Conservation (phyloP, 495 filamentous ascomycete species). For the Opeltia flavorubescens region DNA sequence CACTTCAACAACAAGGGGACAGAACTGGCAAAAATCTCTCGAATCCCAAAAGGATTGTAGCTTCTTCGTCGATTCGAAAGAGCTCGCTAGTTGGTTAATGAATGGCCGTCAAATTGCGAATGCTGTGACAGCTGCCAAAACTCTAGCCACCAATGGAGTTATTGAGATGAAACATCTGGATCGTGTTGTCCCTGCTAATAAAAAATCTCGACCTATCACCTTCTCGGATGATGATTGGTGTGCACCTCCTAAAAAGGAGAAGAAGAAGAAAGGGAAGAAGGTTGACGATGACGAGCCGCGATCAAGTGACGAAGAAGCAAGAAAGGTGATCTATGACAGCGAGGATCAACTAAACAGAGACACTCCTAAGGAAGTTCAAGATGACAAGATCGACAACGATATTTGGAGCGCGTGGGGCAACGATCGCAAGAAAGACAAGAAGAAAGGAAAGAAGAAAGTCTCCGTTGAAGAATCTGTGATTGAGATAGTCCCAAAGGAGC, state of each 20-base stretch:
- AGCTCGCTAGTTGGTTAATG: slow-evolving; percentile 31
- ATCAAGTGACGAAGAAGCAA: no score
- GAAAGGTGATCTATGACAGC: no score
- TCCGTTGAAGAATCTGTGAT: not conserved
- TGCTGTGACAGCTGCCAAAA: slow-evolving; percentile 40
- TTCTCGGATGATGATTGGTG: not conserved
- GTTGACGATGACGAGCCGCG: no score
- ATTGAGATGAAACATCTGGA: not conserved
- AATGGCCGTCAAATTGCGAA: slow-evolving; percentile 57
- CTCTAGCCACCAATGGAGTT: slow-evolving; percentile 21
- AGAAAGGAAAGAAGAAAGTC: not conserved
- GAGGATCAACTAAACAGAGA: no score
- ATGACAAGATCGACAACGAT: no score
- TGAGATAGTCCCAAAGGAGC: not conserved
- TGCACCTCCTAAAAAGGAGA: not conserved
- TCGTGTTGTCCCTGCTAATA: not conserved
- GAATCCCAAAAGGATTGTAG: slow-evolving; percentile 12
- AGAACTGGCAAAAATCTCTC: slow-evolving; percentile 13
- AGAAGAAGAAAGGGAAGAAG: not conserved
- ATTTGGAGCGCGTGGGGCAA: no score
- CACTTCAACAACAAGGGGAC: slow-evolving; percentile 2
- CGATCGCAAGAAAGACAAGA: slow-evolving; percentile 1
- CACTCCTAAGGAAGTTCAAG: no score
- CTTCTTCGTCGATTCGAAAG: slow-evolving; percentile 25
- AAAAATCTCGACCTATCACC: not conserved